phyloP scores from a whole-genome alignment of 2,329 filamentous ascomycete species.

The Phaeosphaeriaceae sp. region DNA sequence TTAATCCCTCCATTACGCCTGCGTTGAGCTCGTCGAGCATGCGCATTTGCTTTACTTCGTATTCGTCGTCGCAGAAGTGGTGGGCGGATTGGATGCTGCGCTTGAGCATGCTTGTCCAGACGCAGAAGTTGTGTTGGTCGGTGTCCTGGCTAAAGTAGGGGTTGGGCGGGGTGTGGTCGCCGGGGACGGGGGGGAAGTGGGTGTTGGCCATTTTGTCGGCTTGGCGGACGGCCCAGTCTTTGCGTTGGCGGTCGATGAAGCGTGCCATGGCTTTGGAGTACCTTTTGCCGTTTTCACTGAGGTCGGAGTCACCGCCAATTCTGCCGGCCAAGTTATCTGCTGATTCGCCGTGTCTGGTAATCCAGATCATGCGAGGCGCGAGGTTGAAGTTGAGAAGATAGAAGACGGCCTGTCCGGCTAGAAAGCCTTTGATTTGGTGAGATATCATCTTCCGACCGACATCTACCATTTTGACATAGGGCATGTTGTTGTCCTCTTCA shows the following conservation, averaged over 20 bases:
- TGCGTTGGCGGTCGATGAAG: conserved; percentile 82
- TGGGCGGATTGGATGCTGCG: conserved; percentile 87
- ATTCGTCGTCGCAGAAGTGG: conserved; percentile 90
- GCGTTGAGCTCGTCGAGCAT: conserved; percentile 98
- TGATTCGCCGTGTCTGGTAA: conserved; percentile 93
- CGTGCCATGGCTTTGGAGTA: conserved; percentile 81
- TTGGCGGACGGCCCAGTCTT: conserved; percentile 83
- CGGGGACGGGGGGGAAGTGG: conserved; percentile 86
- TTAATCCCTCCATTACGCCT: conserved; percentile 91
- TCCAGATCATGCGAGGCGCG: conserved; percentile 95
- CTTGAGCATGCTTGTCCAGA: conserved; percentile 97
- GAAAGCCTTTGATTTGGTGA: conserved; percentile 87
- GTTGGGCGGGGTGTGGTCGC: conserved; percentile 93
- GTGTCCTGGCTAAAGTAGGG: conserved; percentile 68
- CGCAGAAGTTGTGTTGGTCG: conserved; percentile 86
- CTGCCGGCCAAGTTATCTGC: conserved; percentile 84
- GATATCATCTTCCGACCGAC: conserved; percentile 93
- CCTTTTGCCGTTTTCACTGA: conserved; percentile 78
- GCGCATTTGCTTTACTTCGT: conserved; percentile 95
- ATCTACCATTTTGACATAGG: conserved; percentile 98
- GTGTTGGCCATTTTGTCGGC: conserved; percentile 76
- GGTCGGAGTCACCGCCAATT: conserved; percentile 86
- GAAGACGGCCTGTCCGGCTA: conserved; percentile 89
- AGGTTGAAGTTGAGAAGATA: conserved; percentile 98
- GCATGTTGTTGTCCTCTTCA: conserved; percentile 88